Conservation (phyloP, 257 asterid genomes). For the Echium plantagineum region DNA sequence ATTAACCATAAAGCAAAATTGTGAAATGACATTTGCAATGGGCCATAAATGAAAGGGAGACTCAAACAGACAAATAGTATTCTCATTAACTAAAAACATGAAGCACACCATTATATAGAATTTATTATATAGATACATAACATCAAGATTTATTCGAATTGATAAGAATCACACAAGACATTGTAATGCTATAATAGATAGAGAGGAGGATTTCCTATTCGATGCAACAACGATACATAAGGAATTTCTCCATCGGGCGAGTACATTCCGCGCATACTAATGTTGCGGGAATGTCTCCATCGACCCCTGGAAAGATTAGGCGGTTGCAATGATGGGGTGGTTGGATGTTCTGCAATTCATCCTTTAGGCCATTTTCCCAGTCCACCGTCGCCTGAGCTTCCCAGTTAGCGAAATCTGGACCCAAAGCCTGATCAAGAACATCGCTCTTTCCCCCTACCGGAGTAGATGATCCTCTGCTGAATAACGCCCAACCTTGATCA, state of each 20-base stretch:
- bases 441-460: constrained; percentile 16
- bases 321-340: constrained; percentile 57
- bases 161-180: too few relatives aligned
- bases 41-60: neutral
- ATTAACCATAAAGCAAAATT: too few relatives aligned
- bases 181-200: neutral
- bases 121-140: too few relatives aligned
- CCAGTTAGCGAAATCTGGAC: neutral
- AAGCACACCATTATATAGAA: neutral
- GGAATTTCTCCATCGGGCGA: constrained; percentile 62
- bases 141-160: too few relatives aligned
- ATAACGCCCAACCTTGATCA: constrained; percentile 17
- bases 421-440: neutral
- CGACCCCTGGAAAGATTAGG: constrained; percentile 54
- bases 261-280: constrained; percentile 72
- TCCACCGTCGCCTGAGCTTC: neutral
- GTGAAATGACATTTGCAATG: neutral
- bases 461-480: constrained; percentile 1
- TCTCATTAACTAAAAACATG: neutral
- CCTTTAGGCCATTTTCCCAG: neutral
- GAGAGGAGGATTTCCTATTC: constrained; percentile 24
- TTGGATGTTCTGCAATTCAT: constrained; percentile 16
- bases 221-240: constrained; percentile 71
- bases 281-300: constrained; percentile 58
- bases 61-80: neutral